Base-by-base conservation (phyloP, 2,329 filamentous ascomycete species). In the Penicillium sp. region DNA sequence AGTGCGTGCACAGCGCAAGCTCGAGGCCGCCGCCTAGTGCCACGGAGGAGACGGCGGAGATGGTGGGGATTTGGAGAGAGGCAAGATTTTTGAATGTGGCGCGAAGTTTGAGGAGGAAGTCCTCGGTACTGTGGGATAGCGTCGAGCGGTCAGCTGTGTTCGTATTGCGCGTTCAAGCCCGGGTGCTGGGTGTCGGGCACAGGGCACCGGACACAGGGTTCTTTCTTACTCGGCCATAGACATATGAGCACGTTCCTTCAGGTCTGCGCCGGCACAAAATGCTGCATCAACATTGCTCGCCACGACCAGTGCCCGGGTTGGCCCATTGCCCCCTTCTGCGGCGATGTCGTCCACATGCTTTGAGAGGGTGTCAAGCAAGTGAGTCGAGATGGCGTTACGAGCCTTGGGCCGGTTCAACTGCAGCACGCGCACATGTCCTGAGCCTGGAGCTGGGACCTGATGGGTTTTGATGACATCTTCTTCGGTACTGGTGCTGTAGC, bases 21-120 rank as follows among this genome's bases (percentile, higher is more conserved):
- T 99, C 94, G 61, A 99, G 86, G 43, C 94, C 94, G 66, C 94
- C 94, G 59, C 94, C 94, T 29, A 97, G 87, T 6, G 94, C 94
- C 54, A 90, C 78, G 46, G 90, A 94, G 51, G 88, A 88, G 58
- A 99, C 84, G 53, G 91, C 91, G 3, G 89, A 87, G 69, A 99
- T 93, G 47, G 93, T 96, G 27, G 94, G 94, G 62, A 97, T 86
- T 13, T 88, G 89, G 39, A 99, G 86, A 56, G 79, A 73, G 27
- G 90, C 82, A 55, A 99, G 83, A 39, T 83, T 79, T 38, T 83
- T 78, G 68, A 99, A 86, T 45, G 93, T 95, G 47, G 75, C 75
- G 64, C 93, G 88, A 47, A 99, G 86, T 67, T 83, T 82, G 41
- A 80, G 69, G 32, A 99, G 85, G 79, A 99, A 99, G 26, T 84